Conservation (phyloP, 208 protist species). For the Leishmania turanica region DNA sequence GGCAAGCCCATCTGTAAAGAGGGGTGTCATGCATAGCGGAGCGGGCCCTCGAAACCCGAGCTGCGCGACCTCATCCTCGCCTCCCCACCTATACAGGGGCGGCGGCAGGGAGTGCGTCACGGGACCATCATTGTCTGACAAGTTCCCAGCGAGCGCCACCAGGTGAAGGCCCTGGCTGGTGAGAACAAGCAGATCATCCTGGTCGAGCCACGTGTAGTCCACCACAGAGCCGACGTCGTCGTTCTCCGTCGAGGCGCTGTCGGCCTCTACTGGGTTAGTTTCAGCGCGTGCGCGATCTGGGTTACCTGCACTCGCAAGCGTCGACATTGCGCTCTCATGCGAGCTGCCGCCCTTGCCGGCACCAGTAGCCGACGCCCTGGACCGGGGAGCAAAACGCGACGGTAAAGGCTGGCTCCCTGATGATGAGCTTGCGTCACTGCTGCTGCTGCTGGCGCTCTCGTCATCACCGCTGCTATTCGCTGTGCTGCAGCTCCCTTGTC, state of each 20-base stretch:
- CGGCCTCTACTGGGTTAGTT: background rate
- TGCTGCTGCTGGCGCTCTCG: background rate
- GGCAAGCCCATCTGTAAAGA: constrained; percentile 12
- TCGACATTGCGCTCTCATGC: background rate
- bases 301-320: background rate
- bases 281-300: background rate
- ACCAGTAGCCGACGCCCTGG: background rate
- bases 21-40: constrained; percentile 14
- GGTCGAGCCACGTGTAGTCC: constrained; percentile 62
- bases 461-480: constrained; percentile 16
- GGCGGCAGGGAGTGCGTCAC: constrained; percentile 25
- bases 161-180: constrained; percentile 51
- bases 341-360: background rate
- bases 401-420: background rate
- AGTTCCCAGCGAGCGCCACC: constrained; percentile 36
- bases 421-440: background rate
- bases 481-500: background rate
- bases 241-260: background rate
- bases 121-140: constrained; percentile 42
- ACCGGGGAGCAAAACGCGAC: background rate
- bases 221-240: constrained; percentile 24
- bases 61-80: constrained; percentile 5
- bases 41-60: constrained; percentile 23
- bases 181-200: constrained; percentile 64
- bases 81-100: constrained; percentile 32